Evolutionary conservation across 371 early-diverging fungal genomes (phyloP), one percentile per base, ranked within the genome.

Genomic region (Coemansia sp.): DNA sequence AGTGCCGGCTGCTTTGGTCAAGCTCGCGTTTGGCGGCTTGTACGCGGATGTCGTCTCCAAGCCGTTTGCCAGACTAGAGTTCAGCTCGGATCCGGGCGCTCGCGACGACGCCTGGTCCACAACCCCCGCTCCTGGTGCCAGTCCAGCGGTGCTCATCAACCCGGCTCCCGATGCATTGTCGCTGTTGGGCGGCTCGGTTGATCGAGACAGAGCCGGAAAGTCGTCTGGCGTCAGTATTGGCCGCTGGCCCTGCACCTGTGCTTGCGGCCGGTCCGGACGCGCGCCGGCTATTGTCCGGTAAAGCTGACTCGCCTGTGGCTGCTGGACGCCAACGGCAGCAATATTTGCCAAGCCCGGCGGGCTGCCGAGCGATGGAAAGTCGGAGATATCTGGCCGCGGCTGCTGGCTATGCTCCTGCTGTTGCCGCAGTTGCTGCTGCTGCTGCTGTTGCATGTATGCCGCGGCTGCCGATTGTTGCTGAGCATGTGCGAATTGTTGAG

Each of bases 311-410:
- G 43, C 43, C 40, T 64, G 61, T 16, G 61, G 69, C 42, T 68
- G 68, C 57, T 61, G 66, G 2, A 59, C 61, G 26, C 34, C 45
- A 31, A 20, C 58, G 6, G 68, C 60, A 26, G 62, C 49, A 45
- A 61, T 40, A 33, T 26, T 55, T 8, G 56, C 11, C 26, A 74
- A 56, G 3, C 74, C 74, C 10, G 74, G 74, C 10, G 74, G 74
- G 49, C 65, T 68, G 12, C 74, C 74, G n/a, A 74, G 45, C 9
- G 74, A 68, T 38, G 74, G 74, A 40, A 74, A 74, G 3, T 74
- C 74, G 9, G 74, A 64, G 62, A 74, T 74, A 45, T 74, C 69
- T 12, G 74, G 74, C 41, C 74, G 69, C 34, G 65, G 45, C 39
- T 66, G 68, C 14, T 68, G 74, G 26, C 55, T 55, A 14, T 50